Evolutionary conservation across 257 asterid genomes (phyloP).

Genomic region (Petunia axillaris): DNA sequence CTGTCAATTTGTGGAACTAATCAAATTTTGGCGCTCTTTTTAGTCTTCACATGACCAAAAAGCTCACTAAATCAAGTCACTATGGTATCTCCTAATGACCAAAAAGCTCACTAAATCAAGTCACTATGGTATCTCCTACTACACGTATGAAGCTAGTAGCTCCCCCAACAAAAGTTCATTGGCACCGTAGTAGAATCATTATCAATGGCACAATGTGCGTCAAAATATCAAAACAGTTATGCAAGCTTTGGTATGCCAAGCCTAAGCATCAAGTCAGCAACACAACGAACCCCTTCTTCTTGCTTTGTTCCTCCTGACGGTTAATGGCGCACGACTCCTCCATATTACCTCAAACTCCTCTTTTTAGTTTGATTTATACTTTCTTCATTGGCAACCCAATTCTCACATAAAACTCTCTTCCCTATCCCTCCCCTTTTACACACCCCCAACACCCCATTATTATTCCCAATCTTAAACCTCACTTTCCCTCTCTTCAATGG

Average conservation of each 20-base stretch:
- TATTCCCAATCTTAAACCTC: conserved; percentile 39
- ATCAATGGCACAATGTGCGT: no score
- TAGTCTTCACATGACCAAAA: no score
- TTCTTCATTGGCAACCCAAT: not conserved
- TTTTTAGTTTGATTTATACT: not conserved
- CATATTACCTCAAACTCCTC: not conserved
- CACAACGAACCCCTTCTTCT: not conserved
- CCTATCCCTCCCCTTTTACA: conserved; percentile 41
- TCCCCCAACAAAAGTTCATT: no score
- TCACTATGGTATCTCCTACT: no score
- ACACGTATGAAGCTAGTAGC: no score
- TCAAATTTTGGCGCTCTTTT: not conserved
- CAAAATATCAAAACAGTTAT: no score
- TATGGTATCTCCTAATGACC: no score
- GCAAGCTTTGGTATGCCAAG: no score
- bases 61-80: no score
- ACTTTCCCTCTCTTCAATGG: conserved; percentile 38
- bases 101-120: no score
- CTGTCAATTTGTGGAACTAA: not conserved
- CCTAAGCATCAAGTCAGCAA: not conserved
- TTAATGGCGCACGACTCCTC: not conserved
- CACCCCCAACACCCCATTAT: conserved; percentile 23
- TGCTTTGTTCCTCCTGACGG: not conserved
- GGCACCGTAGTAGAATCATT: no score
- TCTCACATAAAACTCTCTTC: conserved; percentile 43